Percentiles rank a stretch among this genome's conserved stretches.
Conservation (phyloP, 2,329 filamentous ascomycete species). For the Diaporthe sp. region DNA sequence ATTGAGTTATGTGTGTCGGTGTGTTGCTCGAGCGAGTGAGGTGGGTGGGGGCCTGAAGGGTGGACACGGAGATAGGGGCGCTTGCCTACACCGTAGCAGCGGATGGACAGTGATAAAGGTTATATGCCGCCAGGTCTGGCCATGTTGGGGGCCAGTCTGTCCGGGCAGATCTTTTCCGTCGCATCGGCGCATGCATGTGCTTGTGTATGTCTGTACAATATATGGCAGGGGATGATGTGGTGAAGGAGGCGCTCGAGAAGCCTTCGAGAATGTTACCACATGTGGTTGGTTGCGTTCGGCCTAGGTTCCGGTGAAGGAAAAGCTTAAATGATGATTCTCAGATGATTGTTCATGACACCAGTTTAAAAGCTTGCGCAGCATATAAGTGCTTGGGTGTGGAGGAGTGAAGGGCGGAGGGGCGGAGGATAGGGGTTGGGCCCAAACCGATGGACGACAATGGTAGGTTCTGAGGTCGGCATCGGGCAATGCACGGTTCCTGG, state of each 20-base stretch:
- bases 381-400: conserved; percentile 18
- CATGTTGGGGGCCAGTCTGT: background rate
- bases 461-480: conserved; percentile 12
- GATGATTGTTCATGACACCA: conserved; percentile 29
- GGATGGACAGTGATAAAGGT: background rate
- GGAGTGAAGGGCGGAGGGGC: background rate
- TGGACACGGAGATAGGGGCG: background rate
- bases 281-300: background rate
- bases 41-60: background rate
- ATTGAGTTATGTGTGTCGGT: conserved; percentile 22
- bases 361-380: conserved; percentile 26
- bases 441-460: conserved; percentile 4
- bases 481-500: conserved; percentile 21
- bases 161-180: background rate
- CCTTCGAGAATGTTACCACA: conserved; percentile 21
- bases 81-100: background rate
- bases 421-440: background rate
- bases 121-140: background rate
- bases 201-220: background rate
- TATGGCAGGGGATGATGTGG: background rate
- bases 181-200: background rate
- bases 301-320: conserved; percentile 7
- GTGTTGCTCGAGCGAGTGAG: conserved; percentile 16
- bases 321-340: conserved; percentile 19
- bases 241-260: background rate